Base-by-base conservation (phyloP, 179 eudicot genomes). In the Gypsophila paniculata region DNA sequence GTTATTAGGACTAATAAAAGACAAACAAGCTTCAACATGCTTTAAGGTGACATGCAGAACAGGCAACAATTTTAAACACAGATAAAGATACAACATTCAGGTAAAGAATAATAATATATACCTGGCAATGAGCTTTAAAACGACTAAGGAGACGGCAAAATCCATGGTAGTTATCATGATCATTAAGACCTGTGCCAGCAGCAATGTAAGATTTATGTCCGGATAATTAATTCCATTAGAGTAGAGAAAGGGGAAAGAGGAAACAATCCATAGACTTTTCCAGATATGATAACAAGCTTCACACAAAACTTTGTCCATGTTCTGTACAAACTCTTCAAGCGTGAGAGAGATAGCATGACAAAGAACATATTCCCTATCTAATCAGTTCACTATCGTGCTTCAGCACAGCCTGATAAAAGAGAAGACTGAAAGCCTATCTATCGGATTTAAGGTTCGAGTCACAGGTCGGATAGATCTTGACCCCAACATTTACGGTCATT, bases 141-240 rank as follows among this genome's bases (percentile, higher is more conserved):
- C 97, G 90, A 65, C 99, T 91, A 67, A 95, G 93, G 61, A 95
- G 93, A 74, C 97, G 99, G 77, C 99, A 95, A 83, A 87, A 89
- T 76, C 85, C 97, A 75, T 92, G 90, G 82, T 95, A 95, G 81
- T 92, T 95, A 74, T 90, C 96, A 82, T 95, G 96, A 83, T 88
- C 88, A 79, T 85, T 91, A 73, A 95, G 89, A 85, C 99, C 99
- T 95, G 86, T 66, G 53, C 72, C 70, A 74, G 69, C 23, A 18
- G 53, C 22, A 36, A 44, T 63, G 64, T 55, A 42, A 65, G 63
- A 76, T 13, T 39, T 17, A 14, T 60, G 42, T 12, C 23, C 5
- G 48, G n/a, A 29, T 14, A 61, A 38, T 23, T 26, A 60, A 17
- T 26, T 29, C 64, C 46, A 13, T 52, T 52, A 15, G 57, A 51